phyloP scores from a whole-genome alignment of 352 stramenopile genomes.

The Pythium apleroticum region DNA sequence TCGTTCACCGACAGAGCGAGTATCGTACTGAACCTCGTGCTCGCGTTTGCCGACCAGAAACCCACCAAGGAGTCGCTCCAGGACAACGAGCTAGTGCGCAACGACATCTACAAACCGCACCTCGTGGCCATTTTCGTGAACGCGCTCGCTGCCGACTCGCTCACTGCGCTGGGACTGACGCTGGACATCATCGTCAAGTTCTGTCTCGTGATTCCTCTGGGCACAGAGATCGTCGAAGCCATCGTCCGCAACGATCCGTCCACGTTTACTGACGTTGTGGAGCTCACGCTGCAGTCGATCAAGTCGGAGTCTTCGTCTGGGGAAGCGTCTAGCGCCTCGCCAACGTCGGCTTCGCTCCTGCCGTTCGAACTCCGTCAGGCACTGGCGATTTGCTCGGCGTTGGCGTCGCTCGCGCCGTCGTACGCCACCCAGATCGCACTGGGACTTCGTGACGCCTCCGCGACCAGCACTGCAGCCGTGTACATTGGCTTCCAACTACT shows the following conservation, averaged over 20 bases:
- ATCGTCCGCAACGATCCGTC: slow-evolving; percentile 56
- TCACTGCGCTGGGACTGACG: slow-evolving; percentile 1
- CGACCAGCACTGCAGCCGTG: slow-evolving; percentile 6
- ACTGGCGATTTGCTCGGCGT: slow-evolving; percentile 27
- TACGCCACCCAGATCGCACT: slow-evolving; percentile 33
- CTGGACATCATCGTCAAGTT: slow-evolving; percentile 16
- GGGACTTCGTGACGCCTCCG: slow-evolving; percentile 7
- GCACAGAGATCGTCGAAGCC: slow-evolving; percentile 39
- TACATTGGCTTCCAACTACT: slow-evolving; percentile 31
- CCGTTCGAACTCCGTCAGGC: slow-evolving; percentile 24
- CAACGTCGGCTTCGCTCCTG: slow-evolving; percentile 12
- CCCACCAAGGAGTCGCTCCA: background rate
- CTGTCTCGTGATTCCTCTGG: slow-evolving; percentile 39
- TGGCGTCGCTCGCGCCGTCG: slow-evolving; percentile 40
- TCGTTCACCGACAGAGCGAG: slow-evolving; percentile 29
- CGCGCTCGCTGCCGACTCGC: slow-evolving; percentile 25
- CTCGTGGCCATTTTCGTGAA: slow-evolving; percentile 51
- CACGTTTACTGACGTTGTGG: slow-evolving; percentile 36
- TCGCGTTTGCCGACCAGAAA: slow-evolving; percentile 9
- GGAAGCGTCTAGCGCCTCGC: slow-evolving; percentile 10
- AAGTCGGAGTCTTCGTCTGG: slow-evolving; percentile 10
- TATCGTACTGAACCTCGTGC: slow-evolving; percentile 41
- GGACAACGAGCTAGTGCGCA: slow-evolving; percentile 50
- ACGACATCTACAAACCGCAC: slow-evolving; percentile 59
- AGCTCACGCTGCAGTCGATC: slow-evolving; percentile 36